Conservation (phyloP, 2,329 filamentous ascomycete species). For the Scytalidium lignicola region DNA sequence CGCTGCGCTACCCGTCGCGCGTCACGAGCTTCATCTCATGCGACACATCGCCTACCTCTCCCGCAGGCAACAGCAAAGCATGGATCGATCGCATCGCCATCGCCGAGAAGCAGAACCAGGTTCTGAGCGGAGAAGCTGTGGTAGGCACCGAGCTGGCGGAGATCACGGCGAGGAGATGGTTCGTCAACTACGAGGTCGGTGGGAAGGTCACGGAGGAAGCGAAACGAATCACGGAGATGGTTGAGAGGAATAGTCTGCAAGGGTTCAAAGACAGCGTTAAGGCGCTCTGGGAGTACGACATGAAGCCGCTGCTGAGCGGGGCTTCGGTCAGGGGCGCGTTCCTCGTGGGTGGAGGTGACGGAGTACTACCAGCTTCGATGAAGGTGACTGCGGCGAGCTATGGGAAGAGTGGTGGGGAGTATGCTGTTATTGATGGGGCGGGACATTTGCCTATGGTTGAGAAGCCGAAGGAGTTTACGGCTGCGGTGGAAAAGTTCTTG, state of each 20-base stretch:
- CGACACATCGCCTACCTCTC: conserved; percentile 72
- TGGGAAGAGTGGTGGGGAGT: conserved; percentile 48
- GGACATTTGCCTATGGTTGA: conserved; percentile 86
- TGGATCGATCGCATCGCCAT: conserved; percentile 74
- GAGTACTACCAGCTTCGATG: conserved; percentile 74
- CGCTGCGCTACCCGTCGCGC: conserved; percentile 57
- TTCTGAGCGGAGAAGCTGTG: conserved; percentile 44
- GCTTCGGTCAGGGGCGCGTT: conserved; percentile 59
- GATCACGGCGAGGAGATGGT: conserved; percentile 72
- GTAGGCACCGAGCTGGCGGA: conserved; percentile 62
- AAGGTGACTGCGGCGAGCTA: conserved; percentile 60
- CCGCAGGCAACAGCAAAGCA: conserved; percentile 67
- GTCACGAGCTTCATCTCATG: conserved; percentile 63
- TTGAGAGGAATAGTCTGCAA: conserved; percentile 61
- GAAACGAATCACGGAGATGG: conserved; percentile 60
- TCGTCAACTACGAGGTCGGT: conserved; percentile 48
- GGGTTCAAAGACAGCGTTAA: conserved; percentile 65
- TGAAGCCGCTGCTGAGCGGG: conserved; percentile 49
- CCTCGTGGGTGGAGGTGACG: conserved; percentile 69
- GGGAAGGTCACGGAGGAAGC: conserved; percentile 30
- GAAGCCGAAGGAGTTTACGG: conserved; percentile 62
- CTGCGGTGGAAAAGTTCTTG: conserved; percentile 55
- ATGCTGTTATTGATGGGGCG: conserved; percentile 62
- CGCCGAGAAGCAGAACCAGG: conserved; percentile 49
- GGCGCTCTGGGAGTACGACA: conserved; percentile 67